Evolutionary conservation across 129 eudicot species (phyloP).

Genomic region (Erigeron canadensis): DNA sequence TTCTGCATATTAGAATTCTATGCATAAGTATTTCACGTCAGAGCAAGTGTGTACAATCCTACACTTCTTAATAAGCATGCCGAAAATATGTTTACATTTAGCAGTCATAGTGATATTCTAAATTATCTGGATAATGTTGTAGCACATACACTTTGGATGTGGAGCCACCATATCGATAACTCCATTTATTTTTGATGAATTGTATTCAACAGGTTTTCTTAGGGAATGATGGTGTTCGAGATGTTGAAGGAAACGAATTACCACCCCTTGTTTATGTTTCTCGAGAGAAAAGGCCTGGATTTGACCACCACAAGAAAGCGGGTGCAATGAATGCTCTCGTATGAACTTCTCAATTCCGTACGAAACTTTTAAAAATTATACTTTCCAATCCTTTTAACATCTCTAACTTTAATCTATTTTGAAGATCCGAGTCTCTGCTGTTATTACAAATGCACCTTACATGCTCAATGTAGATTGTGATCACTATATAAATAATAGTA

Average conservation of each 20-base stretch:
- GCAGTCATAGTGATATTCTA: background rate
- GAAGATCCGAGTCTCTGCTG: slow-evolving; percentile 76
- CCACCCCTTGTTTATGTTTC: slow-evolving; percentile 76
- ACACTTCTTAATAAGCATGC: background rate
- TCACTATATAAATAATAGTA: slow-evolving; percentile 80
- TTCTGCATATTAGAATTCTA: no score
- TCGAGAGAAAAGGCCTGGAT: slow-evolving; percentile 81
- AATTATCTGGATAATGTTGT: background rate
- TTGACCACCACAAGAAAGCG: slow-evolving; percentile 82
- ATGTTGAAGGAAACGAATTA: slow-evolving; percentile 55
- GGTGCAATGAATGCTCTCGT: slow-evolving; percentile 90
- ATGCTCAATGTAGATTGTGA: slow-evolving; percentile 76
- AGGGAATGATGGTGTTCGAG: slow-evolving; percentile 54
- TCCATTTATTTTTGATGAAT: background rate
- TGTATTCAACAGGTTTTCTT: slow-evolving; percentile 52
- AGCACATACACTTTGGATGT: background rate
- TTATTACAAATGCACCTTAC: slow-evolving; percentile 74
- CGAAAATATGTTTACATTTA: no score
- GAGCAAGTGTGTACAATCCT: background rate
- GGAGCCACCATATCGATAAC: background rate
- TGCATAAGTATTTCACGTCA: no score
- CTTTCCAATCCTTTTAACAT: background rate
- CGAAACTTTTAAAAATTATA: background rate
- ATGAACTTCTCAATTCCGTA: slow-evolving; percentile 7
- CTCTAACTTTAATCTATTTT: background rate